A percentile compares a stretch with the other conserved stretches of the same genome.
These are phyloP conservation scores for Hanseniaspora meyeri DNA, from an alignment of 805 yeast genomes.

Conservation along the genomic window DNA sequence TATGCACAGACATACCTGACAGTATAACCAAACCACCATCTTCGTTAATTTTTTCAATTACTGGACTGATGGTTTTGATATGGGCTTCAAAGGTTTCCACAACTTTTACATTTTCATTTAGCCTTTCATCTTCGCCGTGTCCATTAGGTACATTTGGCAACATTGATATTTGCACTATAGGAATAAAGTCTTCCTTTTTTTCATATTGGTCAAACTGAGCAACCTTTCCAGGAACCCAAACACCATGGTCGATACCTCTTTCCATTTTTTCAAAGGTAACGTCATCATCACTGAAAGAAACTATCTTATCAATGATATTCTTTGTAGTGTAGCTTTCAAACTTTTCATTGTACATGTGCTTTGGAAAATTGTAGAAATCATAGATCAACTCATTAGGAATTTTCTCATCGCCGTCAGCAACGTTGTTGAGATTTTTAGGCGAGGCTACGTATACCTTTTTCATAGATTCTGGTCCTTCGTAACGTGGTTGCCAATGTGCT, in stretches of 20 bases:
- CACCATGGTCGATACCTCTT: slow-evolving; percentile 74
- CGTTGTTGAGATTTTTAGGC: neutral
- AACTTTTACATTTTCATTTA: neutral
- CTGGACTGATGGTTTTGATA: slow-evolving; percentile 39
- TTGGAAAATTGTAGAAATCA: slow-evolving; percentile 66
- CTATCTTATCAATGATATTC: slow-evolving; percentile 27
- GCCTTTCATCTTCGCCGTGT: neutral
- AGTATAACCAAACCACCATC: slow-evolving; percentile 43
- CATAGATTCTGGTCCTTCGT: slow-evolving; percentile 19
- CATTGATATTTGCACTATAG: slow-evolving; percentile 33
- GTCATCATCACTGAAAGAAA: neutral
- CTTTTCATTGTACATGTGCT: slow-evolving; percentile 46
- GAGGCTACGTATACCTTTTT: neutral
- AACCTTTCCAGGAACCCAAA: slow-evolving; percentile 67
- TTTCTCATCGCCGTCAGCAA: neutral
- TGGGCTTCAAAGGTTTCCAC: slow-evolving; percentile 2
- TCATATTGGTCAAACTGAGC: slow-evolving; percentile 37
- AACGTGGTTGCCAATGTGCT: slow-evolving; percentile 66
- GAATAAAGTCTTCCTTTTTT: slow-evolving; percentile 16
- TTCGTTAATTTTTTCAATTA: slow-evolving; percentile 40
- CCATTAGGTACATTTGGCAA: slow-evolving; percentile 27
- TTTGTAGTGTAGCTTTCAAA: slow-evolving; percentile 34
- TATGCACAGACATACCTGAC: slow-evolving; percentile 75
- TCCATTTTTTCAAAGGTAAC: slow-evolving; percentile 12
- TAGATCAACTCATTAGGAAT: slow-evolving; percentile 48